Conservation (phyloP, 129 eudicot species). For the Lactuca saligna region DNA sequence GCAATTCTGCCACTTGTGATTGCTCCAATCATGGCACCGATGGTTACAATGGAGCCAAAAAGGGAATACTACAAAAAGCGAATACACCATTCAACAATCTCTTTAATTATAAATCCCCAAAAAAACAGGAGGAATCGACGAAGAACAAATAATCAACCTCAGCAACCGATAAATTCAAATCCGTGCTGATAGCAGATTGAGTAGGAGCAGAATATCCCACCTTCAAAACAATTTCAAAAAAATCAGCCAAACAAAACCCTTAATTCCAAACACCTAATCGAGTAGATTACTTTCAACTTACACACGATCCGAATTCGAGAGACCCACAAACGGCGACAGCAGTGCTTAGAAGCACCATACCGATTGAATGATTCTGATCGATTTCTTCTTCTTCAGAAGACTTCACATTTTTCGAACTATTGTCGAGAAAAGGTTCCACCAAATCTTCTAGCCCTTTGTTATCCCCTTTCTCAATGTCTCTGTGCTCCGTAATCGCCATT, state of each 20-base stretch:
- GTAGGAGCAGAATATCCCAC: slow-evolving; percentile 92
- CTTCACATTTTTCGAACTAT: slow-evolving; percentile 18
- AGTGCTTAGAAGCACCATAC: slow-evolving; percentile 72
- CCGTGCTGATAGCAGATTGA: slow-evolving; percentile 72
- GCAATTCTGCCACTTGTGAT: slow-evolving; percentile 75
- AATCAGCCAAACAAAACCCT: slow-evolving; percentile 19
- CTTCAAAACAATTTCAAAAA: slow-evolving; percentile 47
- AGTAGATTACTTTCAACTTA: slow-evolving; percentile 40
- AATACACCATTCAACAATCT: neutral
- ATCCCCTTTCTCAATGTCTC: slow-evolving; percentile 54
- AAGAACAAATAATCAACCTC: slow-evolving; percentile 40
- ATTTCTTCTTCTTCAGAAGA: slow-evolving; percentile 37
- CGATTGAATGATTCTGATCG: slow-evolving; percentile 42
- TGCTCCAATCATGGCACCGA: slow-evolving; percentile 95
- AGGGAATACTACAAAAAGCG: slow-evolving; percentile 55
- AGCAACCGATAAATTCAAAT: slow-evolving; percentile 60
- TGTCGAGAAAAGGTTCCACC: slow-evolving; percentile 47
- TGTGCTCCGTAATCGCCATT: slow-evolving; percentile 55
- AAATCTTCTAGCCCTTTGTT: slow-evolving; percentile 49
- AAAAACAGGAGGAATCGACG: neutral
- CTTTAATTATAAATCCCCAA: neutral
- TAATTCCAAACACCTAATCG: slow-evolving; percentile 3
- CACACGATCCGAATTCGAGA: slow-evolving; percentile 86
- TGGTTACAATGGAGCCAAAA: slow-evolving; percentile 83
- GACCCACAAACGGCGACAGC: slow-evolving; percentile 92